Conservation (phyloP, 2,329 filamentous ascomycete genomes). For the Diatrype stigma region DNA sequence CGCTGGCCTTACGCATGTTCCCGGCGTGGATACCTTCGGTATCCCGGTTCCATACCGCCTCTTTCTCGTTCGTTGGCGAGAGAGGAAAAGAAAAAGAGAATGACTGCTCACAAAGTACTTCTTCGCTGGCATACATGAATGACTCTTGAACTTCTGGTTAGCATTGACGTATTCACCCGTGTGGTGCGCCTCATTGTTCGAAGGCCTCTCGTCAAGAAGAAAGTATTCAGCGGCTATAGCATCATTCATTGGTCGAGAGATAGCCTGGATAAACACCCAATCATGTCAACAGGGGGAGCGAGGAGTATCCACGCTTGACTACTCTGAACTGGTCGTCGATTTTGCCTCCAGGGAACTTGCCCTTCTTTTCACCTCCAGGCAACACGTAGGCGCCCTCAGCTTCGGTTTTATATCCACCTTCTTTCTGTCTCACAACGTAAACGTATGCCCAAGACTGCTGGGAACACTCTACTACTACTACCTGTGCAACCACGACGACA, state of each 20-base stretch:
- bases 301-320: constrained; percentile 38
- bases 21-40: constrained; percentile 33
- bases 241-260: constrained; percentile 38
- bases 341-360: constrained; percentile 20
- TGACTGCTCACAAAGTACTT: constrained; percentile 34
- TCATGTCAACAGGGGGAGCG: constrained; percentile 39
- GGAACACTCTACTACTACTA: not conserved
- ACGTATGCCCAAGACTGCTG: not conserved
- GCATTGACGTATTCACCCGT: constrained; percentile 33
- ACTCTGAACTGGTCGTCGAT: constrained; percentile 28
- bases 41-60: constrained; percentile 29
- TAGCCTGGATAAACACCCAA: constrained; percentile 33
- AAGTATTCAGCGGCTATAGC: constrained; percentile 20
- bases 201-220: constrained; percentile 15
- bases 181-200: constrained; percentile 25
- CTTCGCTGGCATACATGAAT: constrained; percentile 27
- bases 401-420: constrained; percentile 14
- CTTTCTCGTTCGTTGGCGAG: constrained; percentile 26
- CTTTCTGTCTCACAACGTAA: constrained; percentile 15
- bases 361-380: constrained; percentile 27
- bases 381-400: constrained; percentile 17
- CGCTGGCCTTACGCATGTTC: constrained; percentile 29
- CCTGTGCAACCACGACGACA: not conserved
- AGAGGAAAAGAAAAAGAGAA: constrained; percentile 18
- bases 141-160: constrained; percentile 32